Evolutionary conservation across 2,329 filamentous ascomycete species (phyloP).

Genomic region (Helminthosporium solani): DNA sequence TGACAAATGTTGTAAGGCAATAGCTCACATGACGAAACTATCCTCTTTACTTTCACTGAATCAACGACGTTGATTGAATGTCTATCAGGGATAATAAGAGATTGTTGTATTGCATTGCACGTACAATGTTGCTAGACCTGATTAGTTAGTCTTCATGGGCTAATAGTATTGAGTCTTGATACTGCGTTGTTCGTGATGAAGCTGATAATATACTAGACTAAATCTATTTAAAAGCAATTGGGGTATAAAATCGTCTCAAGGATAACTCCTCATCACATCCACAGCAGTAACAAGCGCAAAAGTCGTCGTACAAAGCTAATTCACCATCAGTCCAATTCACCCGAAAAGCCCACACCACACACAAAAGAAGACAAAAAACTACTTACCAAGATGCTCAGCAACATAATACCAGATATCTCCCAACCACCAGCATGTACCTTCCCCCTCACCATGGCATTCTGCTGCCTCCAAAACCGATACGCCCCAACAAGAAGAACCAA

Average conservation of each 20-base stretch:
- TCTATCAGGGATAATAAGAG: too few relatives aligned
- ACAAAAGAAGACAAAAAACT: constrained; percentile 9
- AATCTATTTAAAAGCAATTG: not conserved
- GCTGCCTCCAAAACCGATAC: constrained; percentile 61
- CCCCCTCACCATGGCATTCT: constrained; percentile 59
- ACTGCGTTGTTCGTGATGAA: too few relatives aligned
- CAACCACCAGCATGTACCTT: constrained; percentile 60
- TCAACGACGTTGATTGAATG: too few relatives aligned
- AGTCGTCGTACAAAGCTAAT: constrained; percentile 9
- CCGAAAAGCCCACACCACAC: too few relatives aligned
- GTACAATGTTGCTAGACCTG: too few relatives aligned
- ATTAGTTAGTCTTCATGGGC: too few relatives aligned
- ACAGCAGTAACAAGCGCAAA: constrained; percentile 18
- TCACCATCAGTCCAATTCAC: not conserved
- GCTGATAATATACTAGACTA: not conserved
- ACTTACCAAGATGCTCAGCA: constrained; percentile 52
- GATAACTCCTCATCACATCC: constrained; percentile 19
- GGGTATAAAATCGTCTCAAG: constrained; percentile 1
- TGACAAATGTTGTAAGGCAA: too few relatives aligned
- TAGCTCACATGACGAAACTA: too few relatives aligned
- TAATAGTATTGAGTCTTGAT: too few relatives aligned
- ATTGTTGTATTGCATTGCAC: too few relatives aligned
- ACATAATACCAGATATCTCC: constrained; percentile 56
- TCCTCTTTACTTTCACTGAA: too few relatives aligned
- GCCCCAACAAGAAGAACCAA: constrained; percentile 56